These are phyloP conservation scores for Jacaranda copaia DNA, from an alignment of 257 asterid genomes.

Conservation along the genomic window DNA sequence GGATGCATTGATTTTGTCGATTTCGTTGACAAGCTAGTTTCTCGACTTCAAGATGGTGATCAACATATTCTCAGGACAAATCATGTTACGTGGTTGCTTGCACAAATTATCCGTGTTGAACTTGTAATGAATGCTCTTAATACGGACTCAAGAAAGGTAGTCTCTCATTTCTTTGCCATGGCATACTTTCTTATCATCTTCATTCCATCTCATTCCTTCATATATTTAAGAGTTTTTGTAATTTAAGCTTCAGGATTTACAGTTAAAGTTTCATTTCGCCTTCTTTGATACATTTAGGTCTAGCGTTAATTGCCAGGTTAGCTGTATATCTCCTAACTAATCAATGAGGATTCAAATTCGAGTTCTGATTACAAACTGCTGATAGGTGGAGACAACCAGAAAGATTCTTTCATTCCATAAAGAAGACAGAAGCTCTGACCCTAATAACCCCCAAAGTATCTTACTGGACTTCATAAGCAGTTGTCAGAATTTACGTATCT, in stretches of 20 bases:
- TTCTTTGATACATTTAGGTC: constrained; percentile 16
- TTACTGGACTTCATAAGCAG: constrained; percentile 97
- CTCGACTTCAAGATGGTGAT: constrained; percentile 87
- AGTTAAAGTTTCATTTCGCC: constrained; percentile 25
- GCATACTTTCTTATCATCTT: constrained; percentile 27
- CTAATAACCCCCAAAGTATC: constrained; percentile 87
- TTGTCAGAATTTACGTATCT: constrained; percentile 96
- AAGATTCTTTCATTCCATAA: constrained; percentile 94
- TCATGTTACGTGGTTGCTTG: constrained; percentile 97
- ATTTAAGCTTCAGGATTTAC: constrained; percentile 21
- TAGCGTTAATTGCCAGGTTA: constrained; percentile 29
- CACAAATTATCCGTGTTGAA: constrained; percentile 96
- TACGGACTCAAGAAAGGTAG: constrained; percentile 87
- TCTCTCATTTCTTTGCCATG: constrained; percentile 35
- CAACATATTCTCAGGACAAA: constrained; percentile 91
- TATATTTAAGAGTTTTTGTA: constrained; percentile 16
- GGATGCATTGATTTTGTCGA: constrained; percentile 98
- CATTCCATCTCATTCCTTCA: constrained; percentile 28
- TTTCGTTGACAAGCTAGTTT: constrained; percentile 91
- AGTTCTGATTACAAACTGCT: constrained; percentile 37
- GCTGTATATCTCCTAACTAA: constrained; percentile 11
- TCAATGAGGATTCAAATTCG: constrained; percentile 33
- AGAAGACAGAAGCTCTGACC: constrained; percentile 87
- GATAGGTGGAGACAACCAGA: constrained; percentile 93
- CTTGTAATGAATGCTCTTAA: constrained; percentile 90